A percentile compares a stretch with the other conserved stretches of the same genome.
These are phyloP conservation scores for Malassezia arunalokei DNA, from an alignment of 1,284 basidiomycete species.

Conservation along the genomic window DNA sequence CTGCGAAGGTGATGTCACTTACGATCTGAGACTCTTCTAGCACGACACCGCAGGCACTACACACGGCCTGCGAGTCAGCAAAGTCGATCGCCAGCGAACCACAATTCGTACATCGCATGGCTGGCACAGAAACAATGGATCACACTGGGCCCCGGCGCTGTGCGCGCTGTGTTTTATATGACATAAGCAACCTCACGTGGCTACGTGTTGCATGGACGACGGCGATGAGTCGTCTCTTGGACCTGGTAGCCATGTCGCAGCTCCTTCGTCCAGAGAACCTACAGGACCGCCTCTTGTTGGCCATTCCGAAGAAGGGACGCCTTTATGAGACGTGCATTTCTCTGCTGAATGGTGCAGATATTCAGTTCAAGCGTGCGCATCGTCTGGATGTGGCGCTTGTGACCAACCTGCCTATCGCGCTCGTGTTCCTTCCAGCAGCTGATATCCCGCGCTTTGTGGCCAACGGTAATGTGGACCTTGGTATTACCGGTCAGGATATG, in stretches of 20 bases:
- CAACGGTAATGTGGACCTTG: constrained; percentile 81
- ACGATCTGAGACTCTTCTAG: constrained; percentile 90
- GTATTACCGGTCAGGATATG: constrained; percentile 92
- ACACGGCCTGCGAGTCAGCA: constrained; percentile 33
- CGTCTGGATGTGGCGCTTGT: constrained; percentile 84
- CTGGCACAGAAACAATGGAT: background rate
- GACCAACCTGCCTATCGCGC: constrained; percentile 80
- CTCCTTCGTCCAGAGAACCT: constrained; percentile 37
- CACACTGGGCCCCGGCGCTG: background rate
- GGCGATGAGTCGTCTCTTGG: background rate
- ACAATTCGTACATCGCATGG: constrained; percentile 38
- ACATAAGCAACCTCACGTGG: background rate
- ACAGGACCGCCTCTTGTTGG: constrained; percentile 71
- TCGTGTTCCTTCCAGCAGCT: constrained; percentile 92
- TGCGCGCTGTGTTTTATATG: background rate
- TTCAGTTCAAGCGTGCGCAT: constrained; percentile 81
- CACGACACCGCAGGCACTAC: constrained; percentile 51
- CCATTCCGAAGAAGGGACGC: constrained; percentile 90
- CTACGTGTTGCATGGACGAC: background rate
- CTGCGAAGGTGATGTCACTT: constrained; percentile 82
- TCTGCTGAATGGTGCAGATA: constrained; percentile 70
- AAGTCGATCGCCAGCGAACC: constrained; percentile 32
- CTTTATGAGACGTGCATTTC: constrained; percentile 84
- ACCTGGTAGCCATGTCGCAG: constrained; percentile 27
- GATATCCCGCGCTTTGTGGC: constrained; percentile 99